Conservation (phyloP, 768 basidiomycete species). For the Tricholoma furcatifolium region DNA sequence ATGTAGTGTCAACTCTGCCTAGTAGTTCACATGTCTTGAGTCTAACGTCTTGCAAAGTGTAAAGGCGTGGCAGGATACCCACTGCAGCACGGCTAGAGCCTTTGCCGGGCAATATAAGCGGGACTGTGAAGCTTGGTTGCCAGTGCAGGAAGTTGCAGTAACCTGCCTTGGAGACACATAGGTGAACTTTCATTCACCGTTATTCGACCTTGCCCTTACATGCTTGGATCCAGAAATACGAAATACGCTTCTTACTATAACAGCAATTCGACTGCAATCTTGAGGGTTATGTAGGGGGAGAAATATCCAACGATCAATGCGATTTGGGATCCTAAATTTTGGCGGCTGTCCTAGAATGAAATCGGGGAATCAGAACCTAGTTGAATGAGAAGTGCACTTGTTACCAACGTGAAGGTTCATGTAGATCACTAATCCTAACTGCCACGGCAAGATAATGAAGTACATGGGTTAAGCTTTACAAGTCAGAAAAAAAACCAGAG, state of each 20-base stretch:
- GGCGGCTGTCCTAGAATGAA: conserved; percentile 29
- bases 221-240: background rate
- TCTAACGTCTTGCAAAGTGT: conserved; percentile 28
- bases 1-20: conserved; percentile 22
- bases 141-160: conserved; percentile 20
- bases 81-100: conserved; percentile 30
- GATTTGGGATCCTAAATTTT: conserved; percentile 32
- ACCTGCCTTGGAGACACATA: conserved; percentile 12
- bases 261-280: background rate
- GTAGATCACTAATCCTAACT: too few species aligned
- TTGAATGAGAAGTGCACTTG: conserved; percentile 6
- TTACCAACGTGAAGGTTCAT: conserved; percentile 47
- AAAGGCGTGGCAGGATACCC: conserved; percentile 43
- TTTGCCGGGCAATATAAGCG: conserved; percentile 20
- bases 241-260: background rate
- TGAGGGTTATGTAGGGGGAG: background rate
- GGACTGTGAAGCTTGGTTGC: conserved; percentile 18
- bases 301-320: conserved; percentile 13
- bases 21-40: background rate
- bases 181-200: conserved; percentile 1
- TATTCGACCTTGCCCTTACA: background rate
- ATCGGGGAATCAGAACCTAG: background rate
- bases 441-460: conserved; percentile 48
- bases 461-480: background rate
- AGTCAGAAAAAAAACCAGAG: background rate